Percentiles rank a stretch among this genome's conserved stretches.
Evolutionary conservation across 805 yeast genomes (phyloP).

Genomic region (Yarrowia sp.): DNA sequence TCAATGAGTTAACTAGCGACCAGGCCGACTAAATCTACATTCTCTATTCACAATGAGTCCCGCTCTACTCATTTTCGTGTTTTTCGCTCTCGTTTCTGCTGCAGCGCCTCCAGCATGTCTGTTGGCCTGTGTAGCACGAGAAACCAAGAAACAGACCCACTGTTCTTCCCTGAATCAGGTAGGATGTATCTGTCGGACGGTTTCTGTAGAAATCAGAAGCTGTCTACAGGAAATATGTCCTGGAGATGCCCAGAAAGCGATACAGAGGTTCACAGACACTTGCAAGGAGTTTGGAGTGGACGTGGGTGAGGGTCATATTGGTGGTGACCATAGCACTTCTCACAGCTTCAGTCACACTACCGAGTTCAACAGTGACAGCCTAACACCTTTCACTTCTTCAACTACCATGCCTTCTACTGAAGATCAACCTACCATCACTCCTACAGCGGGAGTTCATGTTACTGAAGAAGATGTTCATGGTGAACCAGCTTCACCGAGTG

Average conservation of each 20-base stretch:
- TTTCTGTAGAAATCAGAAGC: neutral
- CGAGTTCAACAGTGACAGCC: neutral
- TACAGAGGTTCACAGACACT: neutral
- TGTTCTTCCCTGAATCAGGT: constrained; percentile 7
- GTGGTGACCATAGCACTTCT: too few species aligned
- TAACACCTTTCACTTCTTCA: neutral
- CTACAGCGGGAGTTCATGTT: neutral
- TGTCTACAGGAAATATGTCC: constrained; percentile 4
- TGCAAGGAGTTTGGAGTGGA: constrained; percentile 14
- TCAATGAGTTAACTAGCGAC: neutral
- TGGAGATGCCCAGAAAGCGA: neutral
- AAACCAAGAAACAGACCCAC: neutral
- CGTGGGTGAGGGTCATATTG: neutral
- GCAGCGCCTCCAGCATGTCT: constrained; percentile 15
- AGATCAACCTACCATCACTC: neutral
- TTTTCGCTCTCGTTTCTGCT: neutral
- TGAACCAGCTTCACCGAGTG: too few species aligned
- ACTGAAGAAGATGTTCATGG: too few species aligned
- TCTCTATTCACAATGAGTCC: neutral
- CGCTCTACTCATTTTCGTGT: neutral
- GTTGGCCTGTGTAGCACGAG: constrained; percentile 8
- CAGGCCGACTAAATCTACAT: neutral
- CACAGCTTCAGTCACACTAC: too few species aligned
- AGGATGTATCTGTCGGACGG: neutral
- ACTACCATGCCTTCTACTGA: neutral